Conservation (phyloP, 768 basidiomycete species). For the Mycena metata region DNA sequence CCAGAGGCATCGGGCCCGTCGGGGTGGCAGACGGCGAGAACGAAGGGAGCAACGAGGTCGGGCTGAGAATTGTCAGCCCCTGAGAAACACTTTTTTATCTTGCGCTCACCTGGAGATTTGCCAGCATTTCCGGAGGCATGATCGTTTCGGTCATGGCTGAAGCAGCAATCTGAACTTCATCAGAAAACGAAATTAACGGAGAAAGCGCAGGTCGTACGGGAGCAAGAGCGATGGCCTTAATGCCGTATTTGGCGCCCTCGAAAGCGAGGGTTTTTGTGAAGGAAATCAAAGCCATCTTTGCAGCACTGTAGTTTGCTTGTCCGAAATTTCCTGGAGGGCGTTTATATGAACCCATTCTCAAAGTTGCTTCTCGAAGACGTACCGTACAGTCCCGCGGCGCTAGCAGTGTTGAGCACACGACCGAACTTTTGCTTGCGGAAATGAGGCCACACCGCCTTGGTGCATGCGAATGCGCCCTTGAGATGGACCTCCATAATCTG, state of each 20-base stretch:
- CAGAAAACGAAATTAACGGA: background rate
- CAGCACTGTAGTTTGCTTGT: conserved; percentile 97
- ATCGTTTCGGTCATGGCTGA: conserved; percentile 96
- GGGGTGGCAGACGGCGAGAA: conserved; percentile 88
- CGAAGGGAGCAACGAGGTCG: conserved; percentile 93
- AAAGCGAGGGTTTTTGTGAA: conserved; percentile 94
- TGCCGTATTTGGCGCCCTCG: conserved; percentile 94
- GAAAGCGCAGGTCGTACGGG: conserved; percentile 68
- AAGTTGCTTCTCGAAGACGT: conserved; percentile 36
- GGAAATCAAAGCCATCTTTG: conserved; percentile 94
- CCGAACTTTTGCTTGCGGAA: conserved; percentile 97
- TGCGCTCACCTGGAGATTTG: conserved; percentile 78
- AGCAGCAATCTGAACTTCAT: conserved; percentile 80
- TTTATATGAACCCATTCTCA: background rate
- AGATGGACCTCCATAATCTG: conserved; percentile 90
- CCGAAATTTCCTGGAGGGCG: conserved; percentile 85
- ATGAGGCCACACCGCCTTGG: conserved; percentile 95
- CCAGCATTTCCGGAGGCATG: conserved; percentile 95
- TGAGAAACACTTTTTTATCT: conserved; percentile 21
- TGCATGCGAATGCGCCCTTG: conserved; percentile 93
- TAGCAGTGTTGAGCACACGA: conserved; percentile 93
- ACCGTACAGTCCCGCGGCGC: conserved; percentile 95
- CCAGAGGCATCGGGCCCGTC: conserved; percentile 85
- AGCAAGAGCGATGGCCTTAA: conserved; percentile 88
- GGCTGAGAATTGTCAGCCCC: conserved; percentile 64